Conservation (phyloP, 2,329 filamentous ascomycete species). For the Arachnomyces sp. region DNA sequence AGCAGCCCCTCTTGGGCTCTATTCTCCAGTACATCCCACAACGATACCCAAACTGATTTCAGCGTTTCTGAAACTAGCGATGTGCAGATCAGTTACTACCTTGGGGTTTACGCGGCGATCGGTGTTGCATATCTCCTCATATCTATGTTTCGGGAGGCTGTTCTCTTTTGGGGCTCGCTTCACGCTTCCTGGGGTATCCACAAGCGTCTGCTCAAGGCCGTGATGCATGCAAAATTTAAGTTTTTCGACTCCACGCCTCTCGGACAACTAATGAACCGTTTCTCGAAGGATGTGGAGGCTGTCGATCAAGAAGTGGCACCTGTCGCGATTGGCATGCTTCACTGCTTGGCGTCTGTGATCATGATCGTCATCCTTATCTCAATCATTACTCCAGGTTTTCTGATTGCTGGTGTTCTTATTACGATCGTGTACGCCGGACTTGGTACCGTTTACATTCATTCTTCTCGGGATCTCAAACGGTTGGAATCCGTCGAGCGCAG, state of each 20-base stretch:
- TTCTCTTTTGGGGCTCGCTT: constrained; percentile 87
- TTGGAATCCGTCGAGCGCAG: constrained; percentile 91
- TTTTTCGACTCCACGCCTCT: constrained; percentile 97
- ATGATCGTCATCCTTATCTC: constrained; percentile 86
- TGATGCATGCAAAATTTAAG: constrained; percentile 86
- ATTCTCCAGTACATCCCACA: constrained; percentile 22
- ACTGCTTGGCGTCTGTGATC: constrained; percentile 61
- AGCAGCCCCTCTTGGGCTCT: constrained; percentile 24
- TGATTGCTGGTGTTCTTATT: constrained; percentile 82
- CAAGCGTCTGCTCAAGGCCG: constrained; percentile 63
- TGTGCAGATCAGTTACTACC: constrained; percentile 77
- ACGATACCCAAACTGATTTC: constrained; percentile 18
- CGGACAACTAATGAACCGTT: constrained; percentile 95
- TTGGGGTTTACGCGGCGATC: constrained; percentile 72
- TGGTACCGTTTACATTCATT: constrained; percentile 78
- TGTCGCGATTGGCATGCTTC: constrained; percentile 69
- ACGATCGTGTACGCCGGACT: constrained; percentile 73
- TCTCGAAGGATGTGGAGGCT: constrained; percentile 93
- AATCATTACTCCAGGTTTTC: constrained; percentile 79
- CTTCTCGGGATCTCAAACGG: constrained; percentile 91
- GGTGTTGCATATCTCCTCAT: constrained; percentile 71
- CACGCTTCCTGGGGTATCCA: constrained; percentile 83
- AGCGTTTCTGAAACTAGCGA: constrained; percentile 29
- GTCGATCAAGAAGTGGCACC: constrained; percentile 94
- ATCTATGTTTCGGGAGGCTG: constrained; percentile 73